Conservation (phyloP, 768 basidiomycete genomes). For the Trametes maxima region DNA sequence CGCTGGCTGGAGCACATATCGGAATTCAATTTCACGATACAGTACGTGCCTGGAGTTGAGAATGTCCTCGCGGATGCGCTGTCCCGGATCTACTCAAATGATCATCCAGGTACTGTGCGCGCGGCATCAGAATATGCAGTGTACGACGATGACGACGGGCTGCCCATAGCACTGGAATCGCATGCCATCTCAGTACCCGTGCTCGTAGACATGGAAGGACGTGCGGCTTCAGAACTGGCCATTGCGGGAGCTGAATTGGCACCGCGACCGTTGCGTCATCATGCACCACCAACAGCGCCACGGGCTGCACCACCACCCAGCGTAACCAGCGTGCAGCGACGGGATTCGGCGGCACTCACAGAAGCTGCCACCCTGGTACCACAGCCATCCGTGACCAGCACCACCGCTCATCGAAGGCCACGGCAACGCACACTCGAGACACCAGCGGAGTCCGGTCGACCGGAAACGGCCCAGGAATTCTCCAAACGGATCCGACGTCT, state of each 20-base stretch:
- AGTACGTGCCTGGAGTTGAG: constrained; percentile 33
- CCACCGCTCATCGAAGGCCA: too few species aligned
- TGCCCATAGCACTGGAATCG: not conserved
- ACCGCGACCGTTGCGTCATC: not conserved
- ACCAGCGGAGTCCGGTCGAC: constrained; percentile 5
- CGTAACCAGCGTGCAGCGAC: too few species aligned
- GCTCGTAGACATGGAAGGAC: constrained; percentile 15
- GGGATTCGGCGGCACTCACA: not conserved
- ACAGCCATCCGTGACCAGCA: too few species aligned
- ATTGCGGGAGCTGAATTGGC: not conserved
- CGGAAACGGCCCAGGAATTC: constrained; percentile 8
- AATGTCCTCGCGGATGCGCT: constrained; percentile 34
- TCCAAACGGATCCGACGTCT: constrained; percentile 6
- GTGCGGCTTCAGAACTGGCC: not conserved
- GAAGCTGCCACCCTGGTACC: too few species aligned
- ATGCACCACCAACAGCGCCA: not conserved
- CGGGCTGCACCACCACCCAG: too few species aligned
- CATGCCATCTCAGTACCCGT: constrained; percentile 21
- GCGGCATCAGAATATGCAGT: constrained; percentile 25
- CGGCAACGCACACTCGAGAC: too few species aligned
- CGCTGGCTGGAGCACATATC: constrained; percentile 33
- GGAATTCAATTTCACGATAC: constrained; percentile 35
- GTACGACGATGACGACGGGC: constrained; percentile 18
- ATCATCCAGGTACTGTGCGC: constrained; percentile 26
- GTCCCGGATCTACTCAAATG: constrained; percentile 23